phyloP scores from a whole-genome alignment of 768 basidiomycete species.

The Kwoniella dejecticola region DNA sequence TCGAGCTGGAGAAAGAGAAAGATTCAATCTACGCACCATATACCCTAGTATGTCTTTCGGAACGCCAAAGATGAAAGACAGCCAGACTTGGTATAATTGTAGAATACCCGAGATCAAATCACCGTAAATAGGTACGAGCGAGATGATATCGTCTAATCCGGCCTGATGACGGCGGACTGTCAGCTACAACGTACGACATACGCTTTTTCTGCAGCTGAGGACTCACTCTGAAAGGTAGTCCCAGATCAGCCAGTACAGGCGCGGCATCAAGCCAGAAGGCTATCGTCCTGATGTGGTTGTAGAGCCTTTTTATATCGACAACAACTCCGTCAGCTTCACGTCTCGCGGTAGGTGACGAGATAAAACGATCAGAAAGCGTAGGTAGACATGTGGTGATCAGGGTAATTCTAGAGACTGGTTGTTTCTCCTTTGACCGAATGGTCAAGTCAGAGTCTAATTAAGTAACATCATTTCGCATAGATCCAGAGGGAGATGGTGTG shows the following conservation, averaged over 20 bases:
- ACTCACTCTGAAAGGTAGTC: slow-evolving; percentile 54
- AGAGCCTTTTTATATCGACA: slow-evolving; percentile 36
- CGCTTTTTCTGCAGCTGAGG: background rate
- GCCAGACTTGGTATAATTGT: slow-evolving; percentile 54
- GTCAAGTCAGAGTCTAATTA: slow-evolving; percentile 48
- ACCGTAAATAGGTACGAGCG: slow-evolving; percentile 53
- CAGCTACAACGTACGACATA: background rate
- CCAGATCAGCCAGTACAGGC: slow-evolving; percentile 52
- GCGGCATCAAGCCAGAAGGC: slow-evolving; percentile 55
- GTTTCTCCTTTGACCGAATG: slow-evolving; percentile 30
- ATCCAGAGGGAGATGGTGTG: no score
- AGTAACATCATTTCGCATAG: slow-evolving; percentile 37
- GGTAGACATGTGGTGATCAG: slow-evolving; percentile 21
- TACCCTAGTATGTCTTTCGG: slow-evolving; percentile 37
- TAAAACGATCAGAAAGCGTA: background rate
- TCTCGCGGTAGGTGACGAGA: background rate
- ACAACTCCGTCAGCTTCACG: slow-evolving; percentile 6
- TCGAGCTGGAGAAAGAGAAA: no score
- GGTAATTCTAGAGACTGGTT: slow-evolving; percentile 32
- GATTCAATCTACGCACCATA: slow-evolving; percentile 41
- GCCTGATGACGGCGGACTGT: slow-evolving; percentile 28
- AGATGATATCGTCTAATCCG: slow-evolving; percentile 54
- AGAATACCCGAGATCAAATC: slow-evolving; percentile 51
- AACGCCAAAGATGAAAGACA: slow-evolving; percentile 51
- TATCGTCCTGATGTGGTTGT: slow-evolving; percentile 54